These are phyloP conservation scores for Leccinum sublutescens DNA, from an alignment of 768 basidiomycete genomes.

Conservation along the genomic window DNA sequence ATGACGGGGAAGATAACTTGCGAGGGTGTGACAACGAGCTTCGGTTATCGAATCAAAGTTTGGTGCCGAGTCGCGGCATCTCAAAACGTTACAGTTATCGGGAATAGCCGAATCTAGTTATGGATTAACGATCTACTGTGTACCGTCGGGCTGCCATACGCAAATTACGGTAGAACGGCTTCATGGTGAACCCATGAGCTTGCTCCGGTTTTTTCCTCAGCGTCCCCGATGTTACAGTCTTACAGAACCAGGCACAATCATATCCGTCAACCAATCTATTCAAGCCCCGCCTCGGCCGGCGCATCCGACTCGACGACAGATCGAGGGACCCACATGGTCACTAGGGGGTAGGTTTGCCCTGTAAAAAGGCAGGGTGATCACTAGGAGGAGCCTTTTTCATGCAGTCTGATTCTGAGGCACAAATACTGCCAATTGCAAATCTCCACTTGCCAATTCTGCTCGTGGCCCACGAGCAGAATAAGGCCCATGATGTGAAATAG, in stretches of 20 bases:
- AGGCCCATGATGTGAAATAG: neutral
- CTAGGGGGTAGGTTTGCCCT: neutral
- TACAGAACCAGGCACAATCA: neutral
- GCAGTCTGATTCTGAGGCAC: neutral
- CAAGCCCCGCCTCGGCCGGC: neutral
- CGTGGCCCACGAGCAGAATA: neutral
- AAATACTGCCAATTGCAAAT: no score
- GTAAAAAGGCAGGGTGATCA: no score
- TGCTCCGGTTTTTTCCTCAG: neutral
- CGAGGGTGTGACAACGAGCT: neutral
- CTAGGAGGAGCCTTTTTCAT: neutral
- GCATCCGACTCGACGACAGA: neutral
- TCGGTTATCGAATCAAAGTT: slow-evolving; percentile 19
- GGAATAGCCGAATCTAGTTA: neutral
- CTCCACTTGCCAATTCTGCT: no score
- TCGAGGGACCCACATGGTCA: no score
- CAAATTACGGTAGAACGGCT: neutral
- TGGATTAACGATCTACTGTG: no score
- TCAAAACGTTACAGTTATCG: slow-evolving; percentile 18
- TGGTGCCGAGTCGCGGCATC: slow-evolving; percentile 20
- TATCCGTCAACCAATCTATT: neutral
- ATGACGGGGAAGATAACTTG: slow-evolving; percentile 3
- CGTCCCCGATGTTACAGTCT: neutral
- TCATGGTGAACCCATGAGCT: neutral
- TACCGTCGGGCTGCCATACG: no score